phyloP scores from a whole-genome alignment of 2,329 filamentous ascomycete genomes.

The Zymoseptoria ardabiliae region DNA sequence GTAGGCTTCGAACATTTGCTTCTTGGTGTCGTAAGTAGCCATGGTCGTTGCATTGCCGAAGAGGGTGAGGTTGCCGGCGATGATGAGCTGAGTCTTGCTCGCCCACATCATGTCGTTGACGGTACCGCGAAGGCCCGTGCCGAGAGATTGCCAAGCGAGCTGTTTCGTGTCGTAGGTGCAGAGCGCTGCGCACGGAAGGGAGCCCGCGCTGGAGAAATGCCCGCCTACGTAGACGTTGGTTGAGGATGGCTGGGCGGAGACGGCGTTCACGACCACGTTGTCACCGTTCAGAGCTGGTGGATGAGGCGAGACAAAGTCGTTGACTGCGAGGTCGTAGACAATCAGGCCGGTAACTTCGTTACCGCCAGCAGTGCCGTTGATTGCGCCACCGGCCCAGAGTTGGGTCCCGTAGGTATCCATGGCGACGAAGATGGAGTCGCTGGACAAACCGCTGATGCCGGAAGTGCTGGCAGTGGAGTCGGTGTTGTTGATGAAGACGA shows the following conservation, averaged over 20 bases:
- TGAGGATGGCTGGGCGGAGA: slow-evolving; percentile 63
- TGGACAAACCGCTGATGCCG: slow-evolving; percentile 61
- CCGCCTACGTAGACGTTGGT: slow-evolving; percentile 80
- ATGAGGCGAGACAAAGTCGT: slow-evolving; percentile 57
- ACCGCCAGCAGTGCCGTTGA: slow-evolving; percentile 63
- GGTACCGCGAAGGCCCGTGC: slow-evolving; percentile 61
- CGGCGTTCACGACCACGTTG: slow-evolving; percentile 65
- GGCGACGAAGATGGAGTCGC: slow-evolving; percentile 67
- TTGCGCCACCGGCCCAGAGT: slow-evolving; percentile 73
- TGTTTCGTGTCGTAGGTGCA: slow-evolving; percentile 68
- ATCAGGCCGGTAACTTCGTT: slow-evolving; percentile 64
- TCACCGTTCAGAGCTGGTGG: slow-evolving; percentile 67
- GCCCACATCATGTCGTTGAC: slow-evolving; percentile 72
- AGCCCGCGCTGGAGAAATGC: slow-evolving; percentile 73
- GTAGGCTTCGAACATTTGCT: slow-evolving; percentile 59
- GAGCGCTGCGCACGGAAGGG: slow-evolving; percentile 71
- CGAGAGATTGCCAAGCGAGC: slow-evolving; percentile 73
- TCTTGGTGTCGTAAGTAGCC: slow-evolving; percentile 63
- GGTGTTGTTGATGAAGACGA: slow-evolving; percentile 74
- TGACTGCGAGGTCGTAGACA: slow-evolving; percentile 65
- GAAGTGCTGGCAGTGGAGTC: slow-evolving; percentile 37
- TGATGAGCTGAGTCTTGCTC: slow-evolving; percentile 61
- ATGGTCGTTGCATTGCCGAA: slow-evolving; percentile 60
- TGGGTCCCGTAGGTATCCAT: slow-evolving; percentile 59
- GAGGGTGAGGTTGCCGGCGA: slow-evolving; percentile 68